Base-by-base conservation (phyloP, 1,284 basidiomycete genomes). In the Ceratobasidium sp. region DNA sequence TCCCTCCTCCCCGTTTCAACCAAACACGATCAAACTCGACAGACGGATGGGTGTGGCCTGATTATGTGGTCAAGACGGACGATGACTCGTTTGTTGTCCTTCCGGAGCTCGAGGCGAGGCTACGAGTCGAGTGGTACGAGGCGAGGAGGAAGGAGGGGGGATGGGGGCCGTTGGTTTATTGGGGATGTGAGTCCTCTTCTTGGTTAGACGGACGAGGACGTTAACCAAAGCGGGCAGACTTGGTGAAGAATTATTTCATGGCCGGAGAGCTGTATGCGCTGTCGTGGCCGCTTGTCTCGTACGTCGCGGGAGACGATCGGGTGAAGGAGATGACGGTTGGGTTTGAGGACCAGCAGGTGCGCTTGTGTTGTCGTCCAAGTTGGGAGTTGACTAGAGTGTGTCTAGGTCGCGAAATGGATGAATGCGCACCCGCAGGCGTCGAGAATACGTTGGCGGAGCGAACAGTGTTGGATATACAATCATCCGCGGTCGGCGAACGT, bases 171-270 rank as follows among this genome's bases (percentile, higher is more conserved):
- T 81, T 94, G 74, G 87, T 95, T 16, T 96, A 94, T 81, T 97
- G 94, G 94, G 95, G 95, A 3, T 96, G 63, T 54, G 49, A 66
- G 63, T 66, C 9, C 33, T 49, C 9, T 14, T 58, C 25, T 56
- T 23, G 30, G 25, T 54, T 25, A 16, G 9, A 3, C 9, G 18
- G 9, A 38, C 36, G 48, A 51, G 21, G 3, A 14, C 21, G 28
- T 23, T 33, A 21, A 18, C 23, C 25, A 18, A 25, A 2, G n/a
- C n/a, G 49, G 23, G 28, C 42, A 54, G 63, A 98, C 80, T 88
- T 97, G 42, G 92, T 98, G 53, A 95, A 94, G 75, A 92, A 96
- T 78, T 84, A 83, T 70, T 98, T 98, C 82, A 98, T 99, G 96
- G 96, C 88, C 4, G 96, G 96, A 25, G 95, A 98, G 80, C 82